Conservation (phyloP, 148 eudicot genomes). For the Amaranthus hypochondriacus region DNA sequence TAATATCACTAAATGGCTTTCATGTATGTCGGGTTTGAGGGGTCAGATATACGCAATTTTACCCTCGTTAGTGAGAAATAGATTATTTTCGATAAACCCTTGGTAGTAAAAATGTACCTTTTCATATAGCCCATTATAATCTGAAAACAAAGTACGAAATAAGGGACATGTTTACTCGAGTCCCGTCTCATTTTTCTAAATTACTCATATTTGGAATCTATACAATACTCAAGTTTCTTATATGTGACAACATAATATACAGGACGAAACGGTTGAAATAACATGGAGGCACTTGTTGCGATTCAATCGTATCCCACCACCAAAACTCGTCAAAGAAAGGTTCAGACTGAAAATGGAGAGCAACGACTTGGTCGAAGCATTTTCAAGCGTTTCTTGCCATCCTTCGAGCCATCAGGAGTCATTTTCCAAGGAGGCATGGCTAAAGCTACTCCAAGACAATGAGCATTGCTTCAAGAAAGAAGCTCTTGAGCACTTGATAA, state of each 20-base stretch:
- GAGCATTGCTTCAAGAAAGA: conserved; percentile 36
- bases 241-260: background rate
- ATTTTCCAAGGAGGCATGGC: conserved; percentile 67
- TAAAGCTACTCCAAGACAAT: conserved; percentile 40
- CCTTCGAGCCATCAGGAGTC: conserved; percentile 39
- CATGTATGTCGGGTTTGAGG: too few relatives aligned
- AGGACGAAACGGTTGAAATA: conserved; percentile 58
- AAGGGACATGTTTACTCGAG: too few relatives aligned
- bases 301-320: conserved; percentile 52
- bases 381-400: conserved; percentile 45
- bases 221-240: background rate
- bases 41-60: too few relatives aligned
- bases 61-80: too few relatives aligned
- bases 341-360: conserved; percentile 55
- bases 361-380: conserved; percentile 44
- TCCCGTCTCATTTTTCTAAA: background rate
- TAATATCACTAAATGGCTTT: too few relatives aligned
- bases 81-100: too few relatives aligned
- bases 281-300: conserved; percentile 69
- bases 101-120: too few relatives aligned
- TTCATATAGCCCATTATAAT: too few relatives aligned
- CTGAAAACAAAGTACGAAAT: too few relatives aligned
- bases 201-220: background rate
- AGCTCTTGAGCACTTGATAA: conserved; percentile 40
- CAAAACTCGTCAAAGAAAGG: conserved; percentile 61